A percentile compares a stretch with the other conserved stretches of the same genome.
Evolutionary conservation across 2,329 filamentous ascomycete genomes (phyloP).

Genomic region (Venturia oleaginea): DNA sequence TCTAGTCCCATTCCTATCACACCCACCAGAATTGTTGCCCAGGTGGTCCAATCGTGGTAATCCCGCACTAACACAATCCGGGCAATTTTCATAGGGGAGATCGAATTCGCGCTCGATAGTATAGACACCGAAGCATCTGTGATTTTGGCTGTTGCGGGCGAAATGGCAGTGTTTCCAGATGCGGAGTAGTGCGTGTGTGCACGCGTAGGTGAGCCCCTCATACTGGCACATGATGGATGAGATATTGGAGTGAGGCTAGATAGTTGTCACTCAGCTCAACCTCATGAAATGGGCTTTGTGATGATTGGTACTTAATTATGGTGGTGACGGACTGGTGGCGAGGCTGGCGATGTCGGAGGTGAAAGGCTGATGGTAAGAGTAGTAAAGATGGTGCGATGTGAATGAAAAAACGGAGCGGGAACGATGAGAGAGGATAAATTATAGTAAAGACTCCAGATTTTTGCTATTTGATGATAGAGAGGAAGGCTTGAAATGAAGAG

Average conservation of each 20-base stretch:
- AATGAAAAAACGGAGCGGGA: background rate
- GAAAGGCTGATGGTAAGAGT: slow-evolving; percentile 3
- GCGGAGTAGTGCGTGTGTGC: slow-evolving; percentile 50
- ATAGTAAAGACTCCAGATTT: background rate
- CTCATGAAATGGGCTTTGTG: background rate
- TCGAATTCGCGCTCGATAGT: slow-evolving; percentile 51
- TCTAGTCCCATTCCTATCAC: background rate
- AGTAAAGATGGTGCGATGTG: background rate
- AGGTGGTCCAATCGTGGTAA: slow-evolving; percentile 18
- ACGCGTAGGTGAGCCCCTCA: slow-evolving; percentile 59
- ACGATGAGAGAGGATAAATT: background rate
- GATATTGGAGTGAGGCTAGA: background rate
- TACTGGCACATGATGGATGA: slow-evolving; percentile 53
- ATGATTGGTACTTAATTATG: background rate
- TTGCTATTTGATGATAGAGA: background rate
- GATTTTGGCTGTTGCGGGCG: slow-evolving; percentile 61
- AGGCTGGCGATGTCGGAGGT: background rate
- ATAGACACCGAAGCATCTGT: slow-evolving; percentile 61
- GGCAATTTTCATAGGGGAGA: slow-evolving; percentile 47
- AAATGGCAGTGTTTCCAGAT: slow-evolving; percentile 65
- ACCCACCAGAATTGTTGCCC: slow-evolving; percentile 2
- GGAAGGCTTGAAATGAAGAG: background rate
- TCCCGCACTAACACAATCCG: slow-evolving; percentile 30
- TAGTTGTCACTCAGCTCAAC: too few species aligned
- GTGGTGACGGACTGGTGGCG: background rate